These are phyloP conservation scores for Elaeis oleifera DNA, from an alignment of 202 grass and related monocot species.

Conservation along the genomic window DNA sequence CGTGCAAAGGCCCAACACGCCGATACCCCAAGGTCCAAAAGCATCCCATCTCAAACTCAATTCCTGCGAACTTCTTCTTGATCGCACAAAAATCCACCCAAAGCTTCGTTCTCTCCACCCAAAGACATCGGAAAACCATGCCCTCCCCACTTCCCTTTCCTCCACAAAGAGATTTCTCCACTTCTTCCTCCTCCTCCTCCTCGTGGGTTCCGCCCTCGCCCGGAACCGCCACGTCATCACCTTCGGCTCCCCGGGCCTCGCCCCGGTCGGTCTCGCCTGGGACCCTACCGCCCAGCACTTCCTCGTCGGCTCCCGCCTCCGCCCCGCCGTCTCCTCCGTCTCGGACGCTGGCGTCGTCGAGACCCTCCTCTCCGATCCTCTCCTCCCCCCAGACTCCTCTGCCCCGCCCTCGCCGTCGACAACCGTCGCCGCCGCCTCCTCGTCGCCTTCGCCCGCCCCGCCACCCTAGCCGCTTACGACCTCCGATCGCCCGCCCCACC, in stretches of 20 bases:
- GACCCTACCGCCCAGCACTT: conserved; percentile 71
- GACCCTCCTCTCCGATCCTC: conserved; percentile 33
- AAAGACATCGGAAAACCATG: background rate
- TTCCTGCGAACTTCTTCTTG: too few species aligned
- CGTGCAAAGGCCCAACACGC: conserved; percentile 7
- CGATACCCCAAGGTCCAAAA: too few species aligned
- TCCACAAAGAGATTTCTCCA: background rate
- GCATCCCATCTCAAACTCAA: too few species aligned
- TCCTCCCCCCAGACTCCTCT: background rate
- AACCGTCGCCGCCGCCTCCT: conserved; percentile 55
- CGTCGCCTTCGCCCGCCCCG: conserved; percentile 32
- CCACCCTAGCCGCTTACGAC: conserved; percentile 46
- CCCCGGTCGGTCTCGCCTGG: conserved; percentile 55
- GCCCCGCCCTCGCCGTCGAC: conserved; percentile 25
- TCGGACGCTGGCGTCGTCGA: conserved; percentile 80
- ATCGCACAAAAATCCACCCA: too few species aligned
- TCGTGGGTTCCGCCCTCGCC: conserved; percentile 15
- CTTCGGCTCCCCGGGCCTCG: conserved; percentile 28
- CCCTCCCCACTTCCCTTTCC: background rate
- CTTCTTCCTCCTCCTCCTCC: background rate
- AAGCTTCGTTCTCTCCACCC: too few species aligned
- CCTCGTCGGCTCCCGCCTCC: conserved; percentile 45
- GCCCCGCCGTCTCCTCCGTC: conserved; percentile 46
- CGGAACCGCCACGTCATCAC: conserved; percentile 45
- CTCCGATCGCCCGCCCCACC: conserved; percentile 55